Evolutionary conservation across 177 flowering plant species (phyloP), one percentile per base, ranked within the genome.

Genomic region (Vitis hybrid): DNA sequence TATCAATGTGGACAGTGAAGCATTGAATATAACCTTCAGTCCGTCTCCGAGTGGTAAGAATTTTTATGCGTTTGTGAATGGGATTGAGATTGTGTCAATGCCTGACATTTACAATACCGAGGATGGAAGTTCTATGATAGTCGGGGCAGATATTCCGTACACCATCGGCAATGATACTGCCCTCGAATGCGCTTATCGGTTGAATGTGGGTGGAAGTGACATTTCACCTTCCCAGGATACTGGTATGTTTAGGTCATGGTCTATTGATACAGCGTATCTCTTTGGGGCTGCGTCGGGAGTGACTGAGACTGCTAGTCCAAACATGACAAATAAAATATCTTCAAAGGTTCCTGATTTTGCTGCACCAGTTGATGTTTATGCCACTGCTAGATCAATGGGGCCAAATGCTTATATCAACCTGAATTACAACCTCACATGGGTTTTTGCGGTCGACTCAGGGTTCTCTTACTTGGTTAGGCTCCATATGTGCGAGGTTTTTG

Each of bases 191-290:
- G 78, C 87, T 50, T 82, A 79, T 68, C 81, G 99, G 69, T 61
- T 95, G 49, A 95, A 95, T 79, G 99, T 95, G 34, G 99, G 99
- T 50, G 99, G 99, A 4, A 80, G 80, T 39, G 83, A 79, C 72
- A 89, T 95, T 66, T 82, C 93, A 1, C 89, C 97, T 1, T 63
- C 85, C 1, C 48, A 29, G 7, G 99, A 92, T 83, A 91, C 97
- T 0, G 94, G 96, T 48, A 64, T 93, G 68, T 90, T 77, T 48
- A 82, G 99, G 73, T 69, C 90, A 1, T 96, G 98, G 99, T 68
- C 20, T 48, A 88, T 87, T 81, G 98, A 96, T 59, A 56, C 83
- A 2, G 78, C 76, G 1, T 96, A 88, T 66, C 66, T 95, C 22
- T 88, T 50, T 77, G 86, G 84, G 13, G 95, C 93, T 0, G 88